A percentile compares a stretch with the other conserved stretches of the same genome.
Conservation (phyloP, 306 rosid genomes). For the Geum urbanum region DNA sequence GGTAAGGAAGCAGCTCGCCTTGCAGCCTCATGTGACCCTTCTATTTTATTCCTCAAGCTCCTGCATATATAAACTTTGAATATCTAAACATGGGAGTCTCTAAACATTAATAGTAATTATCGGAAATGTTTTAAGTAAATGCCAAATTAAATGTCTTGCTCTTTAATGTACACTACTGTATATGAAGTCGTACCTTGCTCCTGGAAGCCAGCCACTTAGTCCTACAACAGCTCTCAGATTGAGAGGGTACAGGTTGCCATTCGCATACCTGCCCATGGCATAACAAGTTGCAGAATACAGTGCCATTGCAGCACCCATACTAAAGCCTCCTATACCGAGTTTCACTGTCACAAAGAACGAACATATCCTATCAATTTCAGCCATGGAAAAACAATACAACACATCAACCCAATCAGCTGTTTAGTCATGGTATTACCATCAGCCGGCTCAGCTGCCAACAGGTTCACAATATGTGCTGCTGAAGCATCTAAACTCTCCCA, state of each 20-base stretch:
- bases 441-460: constrained; percentile 92
- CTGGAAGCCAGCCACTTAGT: constrained; percentile 99
- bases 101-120: background rate
- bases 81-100: constrained; percentile 2
- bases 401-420: background rate
- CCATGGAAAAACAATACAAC: constrained; percentile 7
- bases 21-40: constrained; percentile 73
- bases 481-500: constrained; percentile 99
- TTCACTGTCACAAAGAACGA: constrained; percentile 59
- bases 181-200: constrained; percentile 64
- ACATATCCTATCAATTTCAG: constrained; percentile 10
- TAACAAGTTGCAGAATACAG: constrained; percentile 93
- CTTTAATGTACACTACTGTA: background rate
- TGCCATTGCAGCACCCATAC: constrained; percentile 99
- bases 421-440: constrained; percentile 54
- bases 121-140: background rate
- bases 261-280: constrained; percentile 83
- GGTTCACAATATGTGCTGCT: constrained; percentile 86
- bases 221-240: constrained; percentile 80
- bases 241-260: constrained; percentile 72
- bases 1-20: constrained; percentile 89
- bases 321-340: constrained; percentile 96
- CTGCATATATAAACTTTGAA: constrained; percentile 34
- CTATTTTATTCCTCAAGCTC: constrained; percentile 80
- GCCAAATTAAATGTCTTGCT: background rate